Percentiles rank a stretch among this genome's conserved stretches.
These are phyloP conservation scores for Lachancea cidri DNA, from an alignment of 805 yeast genomes.

Conservation along the genomic window DNA sequence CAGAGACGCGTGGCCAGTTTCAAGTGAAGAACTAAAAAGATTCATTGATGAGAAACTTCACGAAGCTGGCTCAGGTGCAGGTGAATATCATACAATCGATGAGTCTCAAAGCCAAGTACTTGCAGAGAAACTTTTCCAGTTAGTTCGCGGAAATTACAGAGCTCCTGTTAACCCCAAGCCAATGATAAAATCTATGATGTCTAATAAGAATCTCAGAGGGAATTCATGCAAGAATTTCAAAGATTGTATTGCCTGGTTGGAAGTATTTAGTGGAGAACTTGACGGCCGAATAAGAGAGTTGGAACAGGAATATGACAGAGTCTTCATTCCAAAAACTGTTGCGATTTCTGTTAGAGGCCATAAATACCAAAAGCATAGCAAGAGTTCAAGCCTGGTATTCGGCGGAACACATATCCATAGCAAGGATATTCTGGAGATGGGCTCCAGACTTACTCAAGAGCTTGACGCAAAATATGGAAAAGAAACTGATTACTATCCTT, in stretches of 20 bases:
- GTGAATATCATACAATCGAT: slow-evolving; percentile 19
- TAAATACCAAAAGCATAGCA: slow-evolving; percentile 16
- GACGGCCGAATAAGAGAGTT: slow-evolving; percentile 64
- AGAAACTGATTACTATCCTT: slow-evolving; percentile 38
- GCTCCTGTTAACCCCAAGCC: slow-evolving; percentile 54
- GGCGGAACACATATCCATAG: slow-evolving; percentile 13
- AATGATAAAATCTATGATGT: slow-evolving; percentile 79
- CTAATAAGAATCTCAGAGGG: slow-evolving; percentile 72
- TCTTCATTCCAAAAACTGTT: slow-evolving; percentile 44
- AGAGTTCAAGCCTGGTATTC: slow-evolving; percentile 17
- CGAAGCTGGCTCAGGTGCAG: slow-evolving; percentile 3
- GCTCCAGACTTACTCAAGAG: slow-evolving; percentile 40
- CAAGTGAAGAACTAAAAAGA: slow-evolving; percentile 32
- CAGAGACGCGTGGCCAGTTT: slow-evolving; percentile 42
- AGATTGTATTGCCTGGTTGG: slow-evolving; percentile 74
- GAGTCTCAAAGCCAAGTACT: slow-evolving; percentile 41
- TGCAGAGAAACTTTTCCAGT: slow-evolving; percentile 50
- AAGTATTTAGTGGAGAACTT: slow-evolving; percentile 77
- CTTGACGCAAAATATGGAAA: slow-evolving; percentile 28
- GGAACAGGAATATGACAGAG: slow-evolving; percentile 48
- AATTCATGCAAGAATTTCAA: slow-evolving; percentile 44
- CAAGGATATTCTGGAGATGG: slow-evolving; percentile 29
- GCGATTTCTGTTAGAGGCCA: slow-evolving; percentile 35
- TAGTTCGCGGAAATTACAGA: slow-evolving; percentile 59
- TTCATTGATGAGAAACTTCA: slow-evolving; percentile 15